Base-by-base conservation (phyloP, 2,329 filamentous ascomycete genomes). In the Colletotrichum liaoningense region DNA sequence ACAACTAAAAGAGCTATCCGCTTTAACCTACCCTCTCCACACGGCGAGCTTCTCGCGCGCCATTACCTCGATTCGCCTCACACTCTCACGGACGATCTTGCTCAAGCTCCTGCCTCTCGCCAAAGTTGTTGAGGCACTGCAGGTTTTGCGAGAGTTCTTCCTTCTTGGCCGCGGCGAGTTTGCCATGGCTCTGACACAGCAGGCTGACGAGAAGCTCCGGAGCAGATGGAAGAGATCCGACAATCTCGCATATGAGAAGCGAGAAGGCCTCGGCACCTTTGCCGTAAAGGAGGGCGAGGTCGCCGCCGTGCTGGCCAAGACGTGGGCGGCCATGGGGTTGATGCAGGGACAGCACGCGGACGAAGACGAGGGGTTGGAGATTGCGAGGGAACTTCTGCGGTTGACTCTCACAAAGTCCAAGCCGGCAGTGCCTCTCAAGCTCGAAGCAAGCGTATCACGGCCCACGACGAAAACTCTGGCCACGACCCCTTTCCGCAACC, bases 121-220 rank as follows among this genome's bases (percentile, higher is more conserved):
- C 12, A 93, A 91, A 77, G 95, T 98, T 4, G 85, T 94, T 6
- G 93, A 97, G 75, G 91, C 94, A 63, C 85, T 98, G 16, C 90
- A 91, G 33, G 86, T 98, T 9, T 87, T 98, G 1, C 90, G 95
- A 60, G 92, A 97, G 69, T 98, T 97, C 83, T 94, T 98, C 77
- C 88, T 99, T 2, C 88, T 99, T 0, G 93, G 93, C 1, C 90
- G 94, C 42, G 96, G 96, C 65, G 97, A 98, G 81, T 99, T 99
- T 81, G 95, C 95, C 24, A 92, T 97, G 83, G 93, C 93, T 0
- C 84, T 99, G 30, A 94, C 97, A 1, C 90, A 93, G 46, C 94
- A 98, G 83, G 95, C 96, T 1, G 95, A 98, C 77, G 90, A 93
- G 67, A 93, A 92, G 77, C 89, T 97, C 28, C 89, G 91, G n/a